phyloP scores from a whole-genome alignment of 2,329 filamentous ascomycete species.

The Alternaria rosae region DNA sequence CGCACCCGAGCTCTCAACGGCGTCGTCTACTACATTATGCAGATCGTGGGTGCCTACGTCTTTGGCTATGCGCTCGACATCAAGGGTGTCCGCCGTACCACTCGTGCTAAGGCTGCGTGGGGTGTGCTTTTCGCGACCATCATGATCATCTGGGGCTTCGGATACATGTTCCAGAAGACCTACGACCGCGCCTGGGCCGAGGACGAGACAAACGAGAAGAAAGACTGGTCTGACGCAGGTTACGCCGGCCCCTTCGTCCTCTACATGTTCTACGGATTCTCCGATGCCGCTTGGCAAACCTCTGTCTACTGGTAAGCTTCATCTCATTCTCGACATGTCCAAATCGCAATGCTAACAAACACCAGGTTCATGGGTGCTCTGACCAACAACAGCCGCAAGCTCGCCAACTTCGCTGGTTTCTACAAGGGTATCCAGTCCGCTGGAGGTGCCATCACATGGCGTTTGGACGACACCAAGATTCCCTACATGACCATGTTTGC shows the following conservation, averaged over 20 bases:
- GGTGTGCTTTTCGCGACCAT: conserved; percentile 71
- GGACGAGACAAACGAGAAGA: conserved; percentile 43
- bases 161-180: conserved; percentile 75
- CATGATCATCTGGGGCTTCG: conserved; percentile 82
- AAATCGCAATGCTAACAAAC: background rate
- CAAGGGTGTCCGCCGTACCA: conserved; percentile 64
- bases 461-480: conserved; percentile 66
- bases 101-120: conserved; percentile 72
- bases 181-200: conserved; percentile 58
- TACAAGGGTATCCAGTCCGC: conserved; percentile 93
- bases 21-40: conserved; percentile 78
- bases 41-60: conserved; percentile 77
- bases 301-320: conserved; percentile 80
- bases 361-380: conserved; percentile 76
- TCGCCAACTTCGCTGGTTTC: conserved; percentile 90
- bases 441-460: conserved; percentile 78
- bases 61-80: conserved; percentile 76
- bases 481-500: conserved; percentile 77
- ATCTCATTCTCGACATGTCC: background rate
- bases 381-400: conserved; percentile 89
- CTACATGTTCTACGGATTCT: conserved; percentile 90
- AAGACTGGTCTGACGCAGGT: conserved; percentile 72
- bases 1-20: conserved; percentile 80
- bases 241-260: conserved; percentile 85
- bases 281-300: conserved; percentile 90